phyloP scores from a whole-genome alignment of 371 early-diverging fungal genomes.

The Batrachochytrium dendrobatidis region DNA sequence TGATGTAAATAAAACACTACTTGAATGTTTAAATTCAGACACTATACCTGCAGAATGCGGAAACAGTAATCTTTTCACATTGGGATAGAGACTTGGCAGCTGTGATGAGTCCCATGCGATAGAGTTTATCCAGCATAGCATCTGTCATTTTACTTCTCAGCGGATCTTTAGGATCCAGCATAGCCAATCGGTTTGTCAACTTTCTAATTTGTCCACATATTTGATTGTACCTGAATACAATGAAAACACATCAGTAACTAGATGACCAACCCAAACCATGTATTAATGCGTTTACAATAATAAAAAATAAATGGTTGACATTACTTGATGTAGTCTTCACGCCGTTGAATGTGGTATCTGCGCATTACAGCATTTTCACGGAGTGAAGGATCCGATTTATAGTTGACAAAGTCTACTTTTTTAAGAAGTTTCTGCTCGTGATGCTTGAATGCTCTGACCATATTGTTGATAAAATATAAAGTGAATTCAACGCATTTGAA shows the following conservation, averaged over 20 bases:
- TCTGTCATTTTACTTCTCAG: conserved; percentile 71
- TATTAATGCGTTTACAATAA: too few species aligned
- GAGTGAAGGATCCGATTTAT: conserved; percentile 88
- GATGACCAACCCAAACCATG: too few species aligned
- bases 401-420: conserved; percentile 97
- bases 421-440: conserved; percentile 98
- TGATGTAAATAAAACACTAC: not conserved
- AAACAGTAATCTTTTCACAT: conserved; percentile 84
- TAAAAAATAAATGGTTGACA: too few species aligned
- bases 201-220: conserved; percentile 83
- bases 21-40: not conserved
- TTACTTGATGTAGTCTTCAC: conserved; percentile 94
- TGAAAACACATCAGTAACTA: too few species aligned
- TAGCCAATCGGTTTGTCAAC: conserved; percentile 80
- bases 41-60: conserved; percentile 70
- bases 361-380: conserved; percentile 89
- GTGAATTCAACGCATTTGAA: too few species aligned
- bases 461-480: too few species aligned
- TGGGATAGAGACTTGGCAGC: conserved; percentile 80
- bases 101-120: conserved; percentile 84
- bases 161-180: conserved; percentile 86
- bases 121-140: conserved; percentile 82
- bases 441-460: conserved; percentile 60
- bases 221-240: conserved; percentile 70
- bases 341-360: conserved; percentile 83